Evolutionary conservation across 306 rosid species (phyloP), one percentile per base, ranked within the genome.

Genomic region (Dryas drummondii): DNA sequence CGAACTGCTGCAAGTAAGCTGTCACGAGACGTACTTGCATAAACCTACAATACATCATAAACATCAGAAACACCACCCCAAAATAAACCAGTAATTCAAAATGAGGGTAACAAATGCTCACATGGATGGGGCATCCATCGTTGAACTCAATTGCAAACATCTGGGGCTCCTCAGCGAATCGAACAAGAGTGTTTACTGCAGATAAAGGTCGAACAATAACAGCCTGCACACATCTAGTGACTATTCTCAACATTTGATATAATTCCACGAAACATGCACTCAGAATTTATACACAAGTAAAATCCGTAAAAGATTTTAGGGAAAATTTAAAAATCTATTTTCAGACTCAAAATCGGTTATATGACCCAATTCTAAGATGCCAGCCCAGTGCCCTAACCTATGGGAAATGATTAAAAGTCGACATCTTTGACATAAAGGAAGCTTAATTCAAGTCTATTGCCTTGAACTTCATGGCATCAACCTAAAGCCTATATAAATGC

Each of bases 121-220:
- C 99, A 79, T 96, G 97, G 66, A 96, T 92, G 41, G 92, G 97
- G 83, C 98, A 96, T 45, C 99, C 99, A 78, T 96, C 99, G 74
- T 83, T 88, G 86, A 92, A 96, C 72, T 96, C 99, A 85, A 96
- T 84, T 61, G 99, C 99, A 87, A 96, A 96, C 99, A 96, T 96
- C 80, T 92, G 99, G 68, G 99, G 99, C 82, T 96, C 99, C 89
- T 96, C 99, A 4, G 98, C 94, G 69, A 96, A 92, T 70, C 99
- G 93, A 74, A 96, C 96, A 74, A 96, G 99, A 45, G 98, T 82
- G 61, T 87, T 84, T 79, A 92, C 98, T 60, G 97, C 85, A 86
- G 98, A 89, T 81, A 96, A 92, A 72, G 97, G 99, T 89, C 90
- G 99, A 81, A 96, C 98, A 78, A 78, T 86, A 88, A 96, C 98